Percentiles rank a stretch among this genome's conserved stretches.
phyloP scores from a whole-genome alignment of 2,329 filamentous ascomycete species.

The Aphanocladium album region DNA sequence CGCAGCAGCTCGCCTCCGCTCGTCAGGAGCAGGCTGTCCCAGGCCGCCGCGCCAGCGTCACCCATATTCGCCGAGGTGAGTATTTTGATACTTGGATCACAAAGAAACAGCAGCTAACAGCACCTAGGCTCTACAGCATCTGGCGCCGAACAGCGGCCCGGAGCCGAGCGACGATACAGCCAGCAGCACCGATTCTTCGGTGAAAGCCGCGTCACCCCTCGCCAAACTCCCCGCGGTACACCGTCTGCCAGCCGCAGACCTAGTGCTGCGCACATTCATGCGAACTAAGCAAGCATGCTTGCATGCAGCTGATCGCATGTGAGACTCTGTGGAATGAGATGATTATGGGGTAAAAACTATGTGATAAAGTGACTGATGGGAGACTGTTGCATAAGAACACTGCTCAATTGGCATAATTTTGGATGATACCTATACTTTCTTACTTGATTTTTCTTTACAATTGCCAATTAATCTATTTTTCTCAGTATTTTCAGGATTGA shows the following conservation, averaged over 20 bases:
- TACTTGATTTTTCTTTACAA: neutral
- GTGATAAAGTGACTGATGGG: neutral
- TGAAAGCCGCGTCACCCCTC: constrained; percentile 35
- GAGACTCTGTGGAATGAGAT: neutral
- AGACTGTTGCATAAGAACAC: neutral
- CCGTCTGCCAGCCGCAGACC: constrained; percentile 31
- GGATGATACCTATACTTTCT: neutral
- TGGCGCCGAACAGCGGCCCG: constrained; percentile 16
- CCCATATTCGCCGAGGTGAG: constrained; percentile 13
- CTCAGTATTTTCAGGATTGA: neutral
- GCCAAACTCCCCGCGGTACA: constrained; percentile 32
- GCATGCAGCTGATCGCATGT: neutral
- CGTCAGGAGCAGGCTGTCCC: constrained; percentile 24
- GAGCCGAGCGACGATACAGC: constrained; percentile 27
- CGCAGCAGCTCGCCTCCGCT: constrained; percentile 52
- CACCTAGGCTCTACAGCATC: constrained; percentile 21
- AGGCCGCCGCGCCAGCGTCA: constrained; percentile 27
- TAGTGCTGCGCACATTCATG: constrained; percentile 18
- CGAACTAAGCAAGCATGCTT: neutral
- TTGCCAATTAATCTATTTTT: neutral
- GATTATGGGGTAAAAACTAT: neutral
- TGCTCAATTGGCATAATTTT: neutral
- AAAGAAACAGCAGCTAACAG: constrained; percentile 12
- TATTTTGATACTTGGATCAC: neutral
- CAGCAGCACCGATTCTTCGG: constrained; percentile 38